A percentile compares a stretch with the other conserved stretches of the same genome.
These are phyloP conservation scores for Phytophthora meadii DNA, from an alignment of 352 stramenopile species.

Conservation along the genomic window DNA sequence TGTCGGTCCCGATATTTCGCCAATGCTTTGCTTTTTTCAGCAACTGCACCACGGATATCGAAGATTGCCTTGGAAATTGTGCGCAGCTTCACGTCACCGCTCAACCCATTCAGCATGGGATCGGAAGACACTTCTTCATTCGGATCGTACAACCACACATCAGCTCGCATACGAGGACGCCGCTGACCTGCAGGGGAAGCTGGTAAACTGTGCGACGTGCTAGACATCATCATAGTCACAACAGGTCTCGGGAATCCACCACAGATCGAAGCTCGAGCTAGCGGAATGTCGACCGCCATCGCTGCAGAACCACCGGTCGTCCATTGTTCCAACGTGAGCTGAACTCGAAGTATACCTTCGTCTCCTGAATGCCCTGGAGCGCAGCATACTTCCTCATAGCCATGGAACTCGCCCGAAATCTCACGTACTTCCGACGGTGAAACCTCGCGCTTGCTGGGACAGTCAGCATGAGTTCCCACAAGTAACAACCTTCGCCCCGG, in stretches of 20 bases:
- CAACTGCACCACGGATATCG: slow-evolving; percentile 69
- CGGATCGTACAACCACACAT: slow-evolving; percentile 75
- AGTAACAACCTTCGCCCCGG: slow-evolving; percentile 43
- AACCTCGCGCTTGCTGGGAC: slow-evolving; percentile 45
- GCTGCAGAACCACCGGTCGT: slow-evolving; percentile 11
- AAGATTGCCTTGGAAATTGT: slow-evolving; percentile 81
- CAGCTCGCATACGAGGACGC: slow-evolving; percentile 42
- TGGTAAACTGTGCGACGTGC: slow-evolving; percentile 31
- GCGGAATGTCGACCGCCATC: slow-evolving; percentile 15
- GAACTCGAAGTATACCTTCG: slow-evolving; percentile 29
- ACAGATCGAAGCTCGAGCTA: slow-evolving; percentile 39
- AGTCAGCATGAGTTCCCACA: slow-evolving; percentile 65
- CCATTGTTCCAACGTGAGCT: slow-evolving; percentile 35
- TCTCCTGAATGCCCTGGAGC: slow-evolving; percentile 13
- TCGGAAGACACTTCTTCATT: slow-evolving; percentile 46
- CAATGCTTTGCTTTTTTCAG: slow-evolving; percentile 62
- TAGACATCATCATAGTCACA: slow-evolving; percentile 35
- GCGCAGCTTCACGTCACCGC: slow-evolving; percentile 69
- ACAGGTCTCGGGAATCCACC: slow-evolving; percentile 33
- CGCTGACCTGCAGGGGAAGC: slow-evolving; percentile 29
- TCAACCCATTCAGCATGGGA: slow-evolving; percentile 6
- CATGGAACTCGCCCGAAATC: slow-evolving; percentile 59
- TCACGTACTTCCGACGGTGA: slow-evolving; percentile 44
- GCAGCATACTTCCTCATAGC: slow-evolving; percentile 64
- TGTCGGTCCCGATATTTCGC: slow-evolving; percentile 64